These are phyloP conservation scores for Trichoderma harzianum DNA, from an alignment of 2,329 filamentous ascomycete species.

Conservation along the genomic window DNA sequence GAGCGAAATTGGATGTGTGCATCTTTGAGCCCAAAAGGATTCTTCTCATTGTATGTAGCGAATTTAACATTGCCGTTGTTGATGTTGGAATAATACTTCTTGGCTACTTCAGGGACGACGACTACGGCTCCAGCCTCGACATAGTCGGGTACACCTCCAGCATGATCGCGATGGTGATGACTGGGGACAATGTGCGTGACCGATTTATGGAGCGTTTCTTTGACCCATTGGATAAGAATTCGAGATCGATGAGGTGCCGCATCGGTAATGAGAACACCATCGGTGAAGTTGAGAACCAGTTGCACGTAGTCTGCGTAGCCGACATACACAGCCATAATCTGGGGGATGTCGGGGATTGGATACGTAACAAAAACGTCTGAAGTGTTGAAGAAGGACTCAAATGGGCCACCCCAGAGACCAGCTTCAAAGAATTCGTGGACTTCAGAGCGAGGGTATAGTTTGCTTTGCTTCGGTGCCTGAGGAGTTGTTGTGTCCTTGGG, in stretches of 20 bases:
- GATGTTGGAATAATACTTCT: background rate
- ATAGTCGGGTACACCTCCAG: background rate
- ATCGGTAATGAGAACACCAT: background rate
- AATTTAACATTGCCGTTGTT: background rate
- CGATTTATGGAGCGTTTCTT: background rate
- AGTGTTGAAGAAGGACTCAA: background rate
- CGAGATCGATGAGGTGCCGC: background rate
- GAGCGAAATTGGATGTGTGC: background rate
- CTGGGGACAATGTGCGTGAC: background rate
- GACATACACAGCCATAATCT: constrained; percentile 1
- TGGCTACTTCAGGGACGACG: background rate
- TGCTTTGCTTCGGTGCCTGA: background rate
- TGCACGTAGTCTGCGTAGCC: constrained; percentile 10
- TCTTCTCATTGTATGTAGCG: background rate
- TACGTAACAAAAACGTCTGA: background rate
- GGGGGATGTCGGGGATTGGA: background rate
- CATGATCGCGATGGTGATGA: background rate
- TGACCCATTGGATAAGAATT: background rate
- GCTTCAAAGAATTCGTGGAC: background rate
- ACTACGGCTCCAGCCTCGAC: background rate
- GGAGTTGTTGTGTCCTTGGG: background rate
- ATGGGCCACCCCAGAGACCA: background rate
- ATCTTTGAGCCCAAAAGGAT: background rate
- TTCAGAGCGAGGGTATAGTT: background rate
- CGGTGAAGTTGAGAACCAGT: background rate